Percentiles rank a stretch among this genome's conserved stretches.
Evolutionary conservation across 2,329 filamentous ascomycete genomes (phyloP).

Genomic region (Fusarium proliferatum): DNA sequence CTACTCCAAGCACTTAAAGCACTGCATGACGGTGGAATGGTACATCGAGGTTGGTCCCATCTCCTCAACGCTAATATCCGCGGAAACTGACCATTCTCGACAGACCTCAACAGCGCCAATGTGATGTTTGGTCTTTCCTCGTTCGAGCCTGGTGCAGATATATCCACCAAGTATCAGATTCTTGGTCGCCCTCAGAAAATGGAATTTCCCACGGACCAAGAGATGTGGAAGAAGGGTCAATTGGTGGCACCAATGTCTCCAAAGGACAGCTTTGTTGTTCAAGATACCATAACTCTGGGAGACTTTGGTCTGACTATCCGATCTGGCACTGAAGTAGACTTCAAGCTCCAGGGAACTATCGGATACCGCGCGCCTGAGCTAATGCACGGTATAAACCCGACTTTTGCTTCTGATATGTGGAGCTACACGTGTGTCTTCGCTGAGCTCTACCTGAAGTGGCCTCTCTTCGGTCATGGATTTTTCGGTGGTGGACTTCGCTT

Average conservation of each 20-base stretch:
- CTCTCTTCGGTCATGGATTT: background rate
- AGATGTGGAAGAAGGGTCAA: fast-evolving
- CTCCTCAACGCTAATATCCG: fast-evolving
- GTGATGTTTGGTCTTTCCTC: background rate
- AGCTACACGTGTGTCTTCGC: background rate
- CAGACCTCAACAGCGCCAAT: background rate
- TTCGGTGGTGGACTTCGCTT: background rate
- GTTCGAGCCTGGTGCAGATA: background rate
- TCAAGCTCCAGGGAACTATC: fast-evolving
- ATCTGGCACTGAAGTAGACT: background rate
- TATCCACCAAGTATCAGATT: background rate
- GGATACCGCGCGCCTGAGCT: background rate
- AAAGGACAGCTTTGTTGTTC: background rate
- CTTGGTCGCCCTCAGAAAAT: background rate
- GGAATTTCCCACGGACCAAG: background rate
- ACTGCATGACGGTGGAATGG: background rate
- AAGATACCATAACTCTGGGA: background rate
- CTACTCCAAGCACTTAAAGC: background rate
- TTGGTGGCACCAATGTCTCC: background rate
- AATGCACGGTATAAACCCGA: background rate
- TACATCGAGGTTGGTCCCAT: background rate
- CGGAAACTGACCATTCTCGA: fast-evolving
- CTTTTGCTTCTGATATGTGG: background rate
- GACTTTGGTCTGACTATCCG: background rate
- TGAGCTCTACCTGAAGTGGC: background rate